Percentiles rank a stretch among this genome's conserved stretches.
phyloP scores from a whole-genome alignment of 163 green algal genomes.

The Chlamydomonas reinhardtii region DNA sequence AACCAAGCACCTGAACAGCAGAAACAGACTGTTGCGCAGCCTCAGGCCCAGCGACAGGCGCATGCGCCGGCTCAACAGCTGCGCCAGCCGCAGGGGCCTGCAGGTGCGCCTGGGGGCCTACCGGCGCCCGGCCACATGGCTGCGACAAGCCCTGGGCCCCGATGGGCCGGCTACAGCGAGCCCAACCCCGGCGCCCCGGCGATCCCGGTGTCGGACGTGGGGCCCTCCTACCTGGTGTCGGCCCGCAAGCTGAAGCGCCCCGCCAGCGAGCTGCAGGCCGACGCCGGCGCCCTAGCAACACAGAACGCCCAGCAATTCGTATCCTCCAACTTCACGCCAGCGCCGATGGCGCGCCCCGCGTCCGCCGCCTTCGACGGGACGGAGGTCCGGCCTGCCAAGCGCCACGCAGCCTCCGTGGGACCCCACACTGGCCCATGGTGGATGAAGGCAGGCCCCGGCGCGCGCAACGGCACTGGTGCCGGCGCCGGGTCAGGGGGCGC shows the following conservation, averaged over 20 bases:
- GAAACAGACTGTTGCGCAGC: too few species aligned
- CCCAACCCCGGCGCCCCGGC: too few species aligned
- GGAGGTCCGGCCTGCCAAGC: slow-evolving; percentile 33
- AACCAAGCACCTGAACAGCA: too few species aligned
- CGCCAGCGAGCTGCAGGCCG: slow-evolving; percentile 1
- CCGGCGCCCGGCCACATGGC: too few species aligned
- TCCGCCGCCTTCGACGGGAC: neutral
- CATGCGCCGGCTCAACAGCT: too few species aligned
- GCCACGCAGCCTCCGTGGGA: slow-evolving; percentile 4
- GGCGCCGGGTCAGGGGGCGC: too few species aligned
- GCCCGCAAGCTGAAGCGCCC: slow-evolving; percentile 37
- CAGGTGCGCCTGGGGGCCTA: too few species aligned
- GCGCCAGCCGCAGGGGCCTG: too few species aligned
- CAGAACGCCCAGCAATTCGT: neutral
- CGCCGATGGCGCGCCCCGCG: neutral
- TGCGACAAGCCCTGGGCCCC: neutral
- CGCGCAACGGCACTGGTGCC: too few species aligned
- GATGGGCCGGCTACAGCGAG: neutral
- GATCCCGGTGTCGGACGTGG: neutral
- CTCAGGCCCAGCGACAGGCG: too few species aligned
- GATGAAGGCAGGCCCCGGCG: slow-evolving; percentile 1
- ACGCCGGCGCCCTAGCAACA: neutral
- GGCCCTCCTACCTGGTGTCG: slow-evolving; percentile 27
- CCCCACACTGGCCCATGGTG: slow-evolving; percentile 37
- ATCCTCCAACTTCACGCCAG: neutral